Conservation (phyloP, 129 eudicot genomes). For the Pittosporum tobira region DNA sequence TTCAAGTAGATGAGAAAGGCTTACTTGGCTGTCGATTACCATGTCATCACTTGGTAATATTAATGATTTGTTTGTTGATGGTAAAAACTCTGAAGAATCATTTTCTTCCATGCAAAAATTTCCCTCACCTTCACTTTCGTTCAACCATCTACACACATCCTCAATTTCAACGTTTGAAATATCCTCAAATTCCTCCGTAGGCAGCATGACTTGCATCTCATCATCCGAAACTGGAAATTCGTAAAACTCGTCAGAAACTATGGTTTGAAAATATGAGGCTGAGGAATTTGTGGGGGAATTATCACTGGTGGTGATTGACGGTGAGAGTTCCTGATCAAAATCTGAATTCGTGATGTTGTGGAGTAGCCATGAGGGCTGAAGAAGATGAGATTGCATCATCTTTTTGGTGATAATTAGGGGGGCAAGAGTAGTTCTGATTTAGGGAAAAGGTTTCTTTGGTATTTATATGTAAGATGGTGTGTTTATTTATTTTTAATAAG, state of each 20-base stretch:
- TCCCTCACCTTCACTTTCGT: constrained; percentile 26
- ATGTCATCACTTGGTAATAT: constrained; percentile 18
- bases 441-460: constrained; percentile 5
- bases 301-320: constrained; percentile 21
- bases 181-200: constrained; percentile 19
- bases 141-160: constrained; percentile 35
- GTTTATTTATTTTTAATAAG: not conserved
- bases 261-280: constrained; percentile 23
- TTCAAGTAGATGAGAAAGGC: constrained; percentile 29
- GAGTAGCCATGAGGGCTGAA: constrained; percentile 39
- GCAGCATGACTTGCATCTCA: constrained; percentile 13
- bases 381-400: constrained; percentile 39
- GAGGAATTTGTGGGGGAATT: constrained; percentile 32
- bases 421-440: constrained; percentile 6
- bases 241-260: constrained; percentile 13
- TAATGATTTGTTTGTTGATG: constrained; percentile 17
- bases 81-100: constrained; percentile 2
- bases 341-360: constrained; percentile 15
- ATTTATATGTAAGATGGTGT: constrained; percentile 15
- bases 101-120: constrained; percentile 13
- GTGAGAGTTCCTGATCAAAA: constrained; percentile 29
- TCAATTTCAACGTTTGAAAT: constrained; percentile 17
- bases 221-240: constrained; percentile 15
- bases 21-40: constrained; percentile 29
- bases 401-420: constrained; percentile 13